Conservation (phyloP, 495 filamentous ascomycete genomes). For the Trichocladium uniseriatum region DNA sequence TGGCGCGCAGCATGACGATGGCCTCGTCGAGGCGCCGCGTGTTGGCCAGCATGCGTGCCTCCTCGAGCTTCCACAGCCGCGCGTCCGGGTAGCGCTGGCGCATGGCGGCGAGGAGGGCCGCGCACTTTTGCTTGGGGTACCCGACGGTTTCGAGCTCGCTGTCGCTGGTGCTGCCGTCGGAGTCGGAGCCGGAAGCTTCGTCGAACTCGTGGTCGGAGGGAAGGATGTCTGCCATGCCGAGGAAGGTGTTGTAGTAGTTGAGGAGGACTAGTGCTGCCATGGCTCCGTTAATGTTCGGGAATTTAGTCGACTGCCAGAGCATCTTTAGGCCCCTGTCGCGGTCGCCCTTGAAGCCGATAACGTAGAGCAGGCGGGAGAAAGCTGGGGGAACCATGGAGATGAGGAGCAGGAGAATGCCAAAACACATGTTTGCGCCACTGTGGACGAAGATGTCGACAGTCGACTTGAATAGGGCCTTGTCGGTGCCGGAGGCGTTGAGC, state of each 20-base stretch:
- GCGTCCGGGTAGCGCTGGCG: slow-evolving; percentile 69
- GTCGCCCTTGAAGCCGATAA: slow-evolving; percentile 90
- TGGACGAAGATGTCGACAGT: slow-evolving; percentile 80
- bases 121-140: slow-evolving; percentile 63
- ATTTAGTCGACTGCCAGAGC: slow-evolving; percentile 88
- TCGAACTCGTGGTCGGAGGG: slow-evolving; percentile 47
- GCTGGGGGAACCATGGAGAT: slow-evolving; percentile 87
- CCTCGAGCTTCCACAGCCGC: slow-evolving; percentile 81
- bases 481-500: slow-evolving; percentile 21
- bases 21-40: slow-evolving; percentile 60
- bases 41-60: slow-evolving; percentile 68
- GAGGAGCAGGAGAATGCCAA: slow-evolving; percentile 73
- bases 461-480: slow-evolving; percentile 48
- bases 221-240: slow-evolving; percentile 81
- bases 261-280: slow-evolving; percentile 75
- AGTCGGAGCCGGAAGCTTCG: slow-evolving; percentile 27
- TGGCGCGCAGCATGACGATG: slow-evolving; percentile 49
- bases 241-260: slow-evolving; percentile 77
- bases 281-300: slow-evolving; percentile 82
- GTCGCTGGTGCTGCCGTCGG: not conserved
- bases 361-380: slow-evolving; percentile 70
- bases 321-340: slow-evolving; percentile 71
- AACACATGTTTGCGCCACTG: slow-evolving; percentile 80
- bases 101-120: slow-evolving; percentile 62
- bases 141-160: slow-evolving; percentile 43